Evolutionary conservation across 2,329 filamentous ascomycete genomes (phyloP).

Genomic region (Bisporella sp.): DNA sequence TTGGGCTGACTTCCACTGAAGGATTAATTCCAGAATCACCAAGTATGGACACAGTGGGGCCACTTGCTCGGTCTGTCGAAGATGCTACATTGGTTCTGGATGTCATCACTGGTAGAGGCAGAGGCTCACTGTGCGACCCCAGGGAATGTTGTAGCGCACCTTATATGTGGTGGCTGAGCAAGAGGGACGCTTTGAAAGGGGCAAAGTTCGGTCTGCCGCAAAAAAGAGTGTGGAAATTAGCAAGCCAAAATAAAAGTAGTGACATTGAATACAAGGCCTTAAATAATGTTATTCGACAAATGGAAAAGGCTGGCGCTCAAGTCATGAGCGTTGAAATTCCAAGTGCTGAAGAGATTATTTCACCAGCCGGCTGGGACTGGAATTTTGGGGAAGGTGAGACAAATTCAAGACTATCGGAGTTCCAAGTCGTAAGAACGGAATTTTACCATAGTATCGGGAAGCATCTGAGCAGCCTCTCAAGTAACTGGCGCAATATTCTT

Average conservation of each 20-base stretch:
- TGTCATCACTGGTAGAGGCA: background rate
- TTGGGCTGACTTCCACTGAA: slow-evolving; percentile 60
- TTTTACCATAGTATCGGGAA: slow-evolving; percentile 49
- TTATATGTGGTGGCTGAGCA: slow-evolving; percentile 31
- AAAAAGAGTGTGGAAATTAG: slow-evolving; percentile 62
- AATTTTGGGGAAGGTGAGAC: too few species aligned
- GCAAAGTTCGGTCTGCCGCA: slow-evolving; percentile 66
- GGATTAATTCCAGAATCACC: slow-evolving; percentile 59
- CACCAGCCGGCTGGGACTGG: slow-evolving; percentile 67
- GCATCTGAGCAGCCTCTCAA: slow-evolving; percentile 37
- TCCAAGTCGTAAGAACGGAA: slow-evolving; percentile 64
- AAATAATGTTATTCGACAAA: slow-evolving; percentile 32
- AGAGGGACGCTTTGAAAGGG: slow-evolving; percentile 38
- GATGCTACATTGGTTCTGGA: slow-evolving; percentile 40
- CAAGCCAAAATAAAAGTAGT: slow-evolving; percentile 15
- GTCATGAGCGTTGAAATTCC: slow-evolving; percentile 68
- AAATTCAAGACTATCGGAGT: slow-evolving; percentile 46
- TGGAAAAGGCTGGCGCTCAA: slow-evolving; percentile 43
- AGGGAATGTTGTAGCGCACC: too few species aligned
- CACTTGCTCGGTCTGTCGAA: slow-evolving; percentile 59
- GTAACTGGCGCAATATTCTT: slow-evolving; percentile 45
- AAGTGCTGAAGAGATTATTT: slow-evolving; percentile 53
- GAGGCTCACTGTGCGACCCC: too few species aligned
- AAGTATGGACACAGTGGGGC: slow-evolving; percentile 54
- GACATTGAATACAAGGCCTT: slow-evolving; percentile 39